Percentiles rank a stretch among this genome's conserved stretches.
These are phyloP conservation scores for Apocynum venetum DNA, from an alignment of 257 asterid species.

Conservation along the genomic window DNA sequence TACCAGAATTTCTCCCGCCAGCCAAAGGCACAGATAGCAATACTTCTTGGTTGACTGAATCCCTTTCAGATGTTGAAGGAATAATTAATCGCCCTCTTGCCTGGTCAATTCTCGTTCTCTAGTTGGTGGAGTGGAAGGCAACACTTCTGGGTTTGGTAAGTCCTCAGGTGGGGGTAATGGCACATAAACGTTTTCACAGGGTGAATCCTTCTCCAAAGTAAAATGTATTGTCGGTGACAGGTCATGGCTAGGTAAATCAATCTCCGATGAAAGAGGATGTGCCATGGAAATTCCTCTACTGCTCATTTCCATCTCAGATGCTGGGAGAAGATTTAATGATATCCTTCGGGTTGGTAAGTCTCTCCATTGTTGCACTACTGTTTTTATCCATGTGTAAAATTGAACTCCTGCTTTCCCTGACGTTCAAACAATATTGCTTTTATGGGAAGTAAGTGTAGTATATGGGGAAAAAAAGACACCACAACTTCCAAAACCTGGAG, in stretches of 20 bases:
- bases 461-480: background rate
- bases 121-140: conserved; percentile 25
- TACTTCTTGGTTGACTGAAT: conserved; percentile 14
- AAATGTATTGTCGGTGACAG: conserved; percentile 22
- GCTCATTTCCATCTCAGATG: conserved; percentile 26
- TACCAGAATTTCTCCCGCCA: background rate
- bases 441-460: background rate
- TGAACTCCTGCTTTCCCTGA: conserved; percentile 42
- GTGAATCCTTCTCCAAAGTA: conserved; percentile 18
- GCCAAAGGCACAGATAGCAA: conserved; percentile 1
- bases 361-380: conserved; percentile 38
- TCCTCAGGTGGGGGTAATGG: conserved; percentile 20
- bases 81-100: conserved; percentile 16
- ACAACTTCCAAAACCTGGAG: background rate
- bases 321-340: conserved; percentile 24
- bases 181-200: conserved; percentile 13
- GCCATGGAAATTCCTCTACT: conserved; percentile 20
- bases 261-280: conserved; percentile 19
- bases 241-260: conserved; percentile 21
- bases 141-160: conserved; percentile 20
- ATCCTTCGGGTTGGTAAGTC: conserved; percentile 36
- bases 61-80: conserved; percentile 18
- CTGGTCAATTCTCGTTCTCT: conserved; percentile 22
- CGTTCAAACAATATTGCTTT: conserved; percentile 1
- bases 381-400: conserved; percentile 33